Evolutionary conservation across 306 rosid genomes (phyloP), one percentile per base, ranked within the genome.

Genomic region (Glycine tomentella): DNA sequence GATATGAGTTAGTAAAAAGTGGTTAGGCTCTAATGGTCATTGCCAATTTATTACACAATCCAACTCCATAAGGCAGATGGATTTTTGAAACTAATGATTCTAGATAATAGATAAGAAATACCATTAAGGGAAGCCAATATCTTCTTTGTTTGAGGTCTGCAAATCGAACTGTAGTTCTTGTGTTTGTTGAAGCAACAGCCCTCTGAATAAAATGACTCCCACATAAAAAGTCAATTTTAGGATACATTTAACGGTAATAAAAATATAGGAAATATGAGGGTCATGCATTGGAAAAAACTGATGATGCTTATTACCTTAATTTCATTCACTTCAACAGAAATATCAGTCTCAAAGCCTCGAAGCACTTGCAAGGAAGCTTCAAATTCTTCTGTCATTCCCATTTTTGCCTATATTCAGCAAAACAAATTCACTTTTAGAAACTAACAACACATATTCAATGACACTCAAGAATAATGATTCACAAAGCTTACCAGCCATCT

Each of bases 91-190:
- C 40, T 69, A 67, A 74, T 70, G 75, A 33, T 84, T 81, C 25
- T 53, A 59, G 63, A 72, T 48, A 81, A 42, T 57, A 56, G 31
- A 83, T 53, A 50, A 72, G 50, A 76, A 67, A 76, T 87, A 95
- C 99, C 97, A 90, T 89, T 61, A 95, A 80, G 68, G 97, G 99
- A 75, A 95, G 84, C 97, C 97, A 91, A 78, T 95, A 92, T 95
- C 91, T 88, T 90, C 89, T 89, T 83, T 93, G 93, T 84, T 72
- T 89, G 81, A 93, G 94, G 69, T 93, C 89, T 11, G 90, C 87
- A 91, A 91, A 90, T 77, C 95, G 88, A 79, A 95, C 52, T n/a
- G 97, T 83, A 38, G 89, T 62, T 88, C 86, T 89, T 87, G 85
- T 93, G 83, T 74, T 79, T 33, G 95, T 1, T 40, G 97, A 89